These are phyloP conservation scores for Eucalyptus urophylla DNA, from an alignment of 345 rosid species.

Conservation along the genomic window DNA sequence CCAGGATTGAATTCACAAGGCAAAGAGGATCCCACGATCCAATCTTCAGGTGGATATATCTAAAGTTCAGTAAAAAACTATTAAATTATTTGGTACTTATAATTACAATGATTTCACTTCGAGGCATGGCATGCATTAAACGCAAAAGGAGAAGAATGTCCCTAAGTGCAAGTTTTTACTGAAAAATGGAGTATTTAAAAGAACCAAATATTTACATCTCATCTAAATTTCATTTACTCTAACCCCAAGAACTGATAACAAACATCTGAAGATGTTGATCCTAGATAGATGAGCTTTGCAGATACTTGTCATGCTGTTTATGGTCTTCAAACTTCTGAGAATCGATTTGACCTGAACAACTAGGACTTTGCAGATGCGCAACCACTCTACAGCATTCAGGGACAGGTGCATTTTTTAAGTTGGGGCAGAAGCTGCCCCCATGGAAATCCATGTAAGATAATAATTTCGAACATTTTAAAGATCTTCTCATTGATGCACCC, in stretches of 20 bases:
- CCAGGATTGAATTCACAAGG: slow-evolving; percentile 59
- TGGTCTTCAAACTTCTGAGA: neutral
- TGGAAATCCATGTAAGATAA: neutral
- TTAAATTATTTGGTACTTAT: neutral
- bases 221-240: neutral
- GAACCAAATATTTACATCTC: neutral
- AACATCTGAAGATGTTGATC: neutral
- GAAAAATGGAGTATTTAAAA: neutral
- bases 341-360: neutral
- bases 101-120: neutral
- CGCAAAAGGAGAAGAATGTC: neutral
- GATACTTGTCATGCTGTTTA: neutral
- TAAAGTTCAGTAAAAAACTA: slow-evolving; percentile 1
- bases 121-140: neutral
- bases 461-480: neutral
- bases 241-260: neutral
- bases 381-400: neutral
- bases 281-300: neutral
- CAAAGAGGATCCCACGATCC: slow-evolving; percentile 70
- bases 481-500: neutral
- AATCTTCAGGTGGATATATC: slow-evolving; percentile 69
- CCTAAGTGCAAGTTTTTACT: neutral
- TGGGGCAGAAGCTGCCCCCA: neutral
- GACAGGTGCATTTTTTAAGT: neutral
- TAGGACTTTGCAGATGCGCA: neutral